Conservation (phyloP, 2,329 filamentous ascomycete species). For the Ceratocystiopsis minuta region DNA sequence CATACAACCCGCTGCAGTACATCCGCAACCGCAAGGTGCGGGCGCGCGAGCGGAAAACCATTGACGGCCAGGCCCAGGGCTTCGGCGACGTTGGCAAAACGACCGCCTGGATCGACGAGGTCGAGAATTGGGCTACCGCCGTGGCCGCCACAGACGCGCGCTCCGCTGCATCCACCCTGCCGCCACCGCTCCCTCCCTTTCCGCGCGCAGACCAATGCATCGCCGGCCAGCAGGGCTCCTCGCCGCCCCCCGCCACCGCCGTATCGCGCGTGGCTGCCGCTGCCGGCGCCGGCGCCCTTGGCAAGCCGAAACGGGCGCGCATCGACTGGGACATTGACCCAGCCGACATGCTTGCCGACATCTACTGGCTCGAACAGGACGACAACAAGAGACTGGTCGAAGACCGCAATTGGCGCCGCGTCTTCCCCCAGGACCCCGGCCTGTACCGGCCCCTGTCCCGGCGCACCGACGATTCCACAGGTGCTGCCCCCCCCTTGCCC, state of each 20-base stretch:
- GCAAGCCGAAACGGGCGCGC: slow-evolving; percentile 50
- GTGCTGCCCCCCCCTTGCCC: neutral
- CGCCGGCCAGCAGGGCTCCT: slow-evolving; percentile 7
- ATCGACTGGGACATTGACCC: slow-evolving; percentile 76
- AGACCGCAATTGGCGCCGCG: slow-evolving; percentile 55
- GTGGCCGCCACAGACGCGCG: slow-evolving; percentile 20
- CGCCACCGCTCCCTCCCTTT: too few species aligned
- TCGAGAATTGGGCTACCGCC: slow-evolving; percentile 31
- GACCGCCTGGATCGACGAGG: slow-evolving; percentile 56
- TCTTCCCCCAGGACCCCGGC: slow-evolving; percentile 36
- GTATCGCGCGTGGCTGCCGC: neutral
- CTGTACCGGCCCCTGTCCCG: slow-evolving; percentile 14
- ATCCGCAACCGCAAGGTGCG: slow-evolving; percentile 80
- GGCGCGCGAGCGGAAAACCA: slow-evolving; percentile 54
- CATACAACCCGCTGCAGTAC: slow-evolving; percentile 83
- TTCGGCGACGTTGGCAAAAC: slow-evolving; percentile 61
- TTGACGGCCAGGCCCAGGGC: slow-evolving; percentile 58
- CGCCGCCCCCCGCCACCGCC: slow-evolving; percentile 22
- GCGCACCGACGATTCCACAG: slow-evolving; percentile 9
- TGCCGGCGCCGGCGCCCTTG: slow-evolving; percentile 10
- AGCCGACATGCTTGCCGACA: slow-evolving; percentile 73
- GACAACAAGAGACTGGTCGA: slow-evolving; percentile 68
- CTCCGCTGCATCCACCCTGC: slow-evolving; percentile 22
- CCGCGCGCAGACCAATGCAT: too few species aligned
- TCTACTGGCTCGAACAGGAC: slow-evolving; percentile 74